Conservation (phyloP, 2,329 filamentous ascomycete species). For the Alternaria sp. region DNA sequence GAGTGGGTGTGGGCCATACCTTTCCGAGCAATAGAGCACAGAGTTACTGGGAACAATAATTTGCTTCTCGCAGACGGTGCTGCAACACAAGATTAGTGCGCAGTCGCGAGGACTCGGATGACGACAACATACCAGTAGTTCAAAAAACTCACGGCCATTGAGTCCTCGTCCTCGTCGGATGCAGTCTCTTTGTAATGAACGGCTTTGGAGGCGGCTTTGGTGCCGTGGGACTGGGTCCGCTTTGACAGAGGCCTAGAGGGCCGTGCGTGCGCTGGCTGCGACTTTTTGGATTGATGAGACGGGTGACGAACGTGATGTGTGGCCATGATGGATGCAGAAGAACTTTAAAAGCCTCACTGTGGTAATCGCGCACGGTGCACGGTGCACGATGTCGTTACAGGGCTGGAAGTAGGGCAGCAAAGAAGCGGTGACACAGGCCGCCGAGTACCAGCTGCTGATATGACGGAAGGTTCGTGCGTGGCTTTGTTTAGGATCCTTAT, state of each 20-base stretch:
- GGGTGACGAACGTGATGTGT: slow-evolving; percentile 45
- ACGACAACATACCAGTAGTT: slow-evolving; percentile 57
- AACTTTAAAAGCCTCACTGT: slow-evolving; percentile 44
- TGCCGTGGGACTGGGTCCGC: slow-evolving; percentile 40
- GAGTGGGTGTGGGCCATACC: slow-evolving; percentile 52
- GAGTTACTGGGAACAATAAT: slow-evolving; percentile 67
- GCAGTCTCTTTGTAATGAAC: slow-evolving; percentile 34
- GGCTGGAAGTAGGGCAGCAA: slow-evolving; percentile 31
- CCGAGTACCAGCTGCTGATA: slow-evolving; percentile 39
- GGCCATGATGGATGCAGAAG: slow-evolving; percentile 41
- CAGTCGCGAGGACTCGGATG: not conserved
- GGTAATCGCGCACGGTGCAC: slow-evolving; percentile 44
- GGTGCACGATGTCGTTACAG: slow-evolving; percentile 37
- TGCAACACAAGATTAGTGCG: slow-evolving; percentile 38
- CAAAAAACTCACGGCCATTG: slow-evolving; percentile 59
- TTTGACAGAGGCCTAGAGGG: slow-evolving; percentile 44
- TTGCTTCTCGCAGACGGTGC: slow-evolving; percentile 70
- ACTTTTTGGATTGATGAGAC: slow-evolving; percentile 46
- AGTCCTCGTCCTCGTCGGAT: slow-evolving; percentile 54
- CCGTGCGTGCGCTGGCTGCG: slow-evolving; percentile 43
- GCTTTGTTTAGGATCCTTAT: slow-evolving; percentile 49
- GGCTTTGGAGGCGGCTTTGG: slow-evolving; percentile 35
- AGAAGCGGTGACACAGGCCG: slow-evolving; percentile 49
- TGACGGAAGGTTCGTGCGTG: slow-evolving; percentile 44
- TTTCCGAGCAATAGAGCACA: slow-evolving; percentile 69